Evolutionary conservation across 306 rosid species (phyloP), one percentile per base, ranked within the genome.

Genomic region (Begonia peltatifolia): DNA sequence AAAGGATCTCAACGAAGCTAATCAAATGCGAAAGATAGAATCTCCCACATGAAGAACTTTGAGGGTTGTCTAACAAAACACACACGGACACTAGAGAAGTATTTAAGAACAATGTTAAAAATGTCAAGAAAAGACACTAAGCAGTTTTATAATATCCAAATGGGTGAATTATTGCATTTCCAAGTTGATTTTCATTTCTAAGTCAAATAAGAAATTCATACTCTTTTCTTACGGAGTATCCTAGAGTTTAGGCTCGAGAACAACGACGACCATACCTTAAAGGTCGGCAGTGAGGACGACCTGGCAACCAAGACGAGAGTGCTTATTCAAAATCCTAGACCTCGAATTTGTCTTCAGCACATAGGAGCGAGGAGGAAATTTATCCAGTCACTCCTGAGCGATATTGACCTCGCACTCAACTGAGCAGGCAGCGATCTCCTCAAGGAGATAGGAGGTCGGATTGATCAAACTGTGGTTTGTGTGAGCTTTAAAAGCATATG

Each of bases 211-310:
- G 18, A 17, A 17, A 10, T 10, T 10, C n/a, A 10, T 43, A 10
- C 47, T 13, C 47, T 43, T 2, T 43, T 43, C n/a, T 43, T 43
- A 90, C 10, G 84, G 80, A 43, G 64, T 86, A 52, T 90, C 99
- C 99, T 94, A 90, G 14, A 96, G 94, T 52, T 68, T 90, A 41
- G 96, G 74, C 68, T 90, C 94, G 25, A 96, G 84, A 16, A 90
- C 72, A 0, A 84, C 96, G 3, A 86, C 88, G 42, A 90, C 88
- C 96, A 90, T 90, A 81, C 99, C 99, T 83, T 90, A 79, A 38
- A 83, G 96, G 6, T 75, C 75, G 5, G 46, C 77, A 11, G 76
- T 68, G 35, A 90, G 92, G 41, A 86, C 74, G 14, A 90, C 85
- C 86, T 90, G 96, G 64, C 99, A 90, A 0, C 86, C 88, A 13